A percentile compares a stretch with the other conserved stretches of the same genome.
Conservation (phyloP, 2,329 filamentous ascomycete genomes). For the Botrytis fragariae region DNA sequence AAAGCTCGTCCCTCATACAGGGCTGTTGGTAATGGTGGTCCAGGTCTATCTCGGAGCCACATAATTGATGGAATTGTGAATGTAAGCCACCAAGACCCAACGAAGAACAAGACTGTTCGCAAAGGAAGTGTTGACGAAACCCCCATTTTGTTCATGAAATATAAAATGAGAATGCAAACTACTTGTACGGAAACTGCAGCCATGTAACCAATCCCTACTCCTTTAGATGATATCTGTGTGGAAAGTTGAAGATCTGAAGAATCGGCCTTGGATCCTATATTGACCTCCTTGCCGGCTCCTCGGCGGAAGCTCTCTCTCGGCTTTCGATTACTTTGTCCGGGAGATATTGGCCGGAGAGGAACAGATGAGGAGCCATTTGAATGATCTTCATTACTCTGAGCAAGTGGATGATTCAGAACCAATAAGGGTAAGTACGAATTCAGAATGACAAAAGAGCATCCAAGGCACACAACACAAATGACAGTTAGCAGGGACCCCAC, state of each 20-base stretch:
- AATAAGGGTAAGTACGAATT: constrained; percentile 93
- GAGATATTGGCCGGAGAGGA: constrained; percentile 24
- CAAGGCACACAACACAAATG: constrained; percentile 87
- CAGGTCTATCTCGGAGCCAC: constrained; percentile 85
- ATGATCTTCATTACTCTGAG: constrained; percentile 14
- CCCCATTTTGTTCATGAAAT: constrained; percentile 47
- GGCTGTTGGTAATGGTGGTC: constrained; percentile 65
- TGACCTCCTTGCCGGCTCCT: neutral
- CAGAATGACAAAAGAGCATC: constrained; percentile 87
- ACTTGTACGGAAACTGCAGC: constrained; percentile 82
- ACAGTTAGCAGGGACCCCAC: constrained; percentile 80
- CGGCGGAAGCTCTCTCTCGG: neutral
- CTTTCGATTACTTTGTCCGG: constrained; percentile 11
- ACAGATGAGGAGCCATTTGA: constrained; percentile 21
- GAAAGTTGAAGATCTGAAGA: constrained; percentile 72
- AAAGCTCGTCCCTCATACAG: constrained; percentile 14
- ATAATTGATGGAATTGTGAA: constrained; percentile 87
- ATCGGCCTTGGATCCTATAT: constrained; percentile 43
- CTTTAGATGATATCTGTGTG: constrained; percentile 84
- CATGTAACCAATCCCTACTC: constrained; percentile 89
- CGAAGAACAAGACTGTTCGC: constrained; percentile 78
- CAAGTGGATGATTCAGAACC: constrained; percentile 72
- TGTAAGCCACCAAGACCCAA: constrained; percentile 88
- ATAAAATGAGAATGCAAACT: constrained; percentile 72
- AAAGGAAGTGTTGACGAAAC: constrained; percentile 68